Base-by-base conservation (phyloP, 106 monocot genomes). In the Acanthochlamys bracteata region DNA sequence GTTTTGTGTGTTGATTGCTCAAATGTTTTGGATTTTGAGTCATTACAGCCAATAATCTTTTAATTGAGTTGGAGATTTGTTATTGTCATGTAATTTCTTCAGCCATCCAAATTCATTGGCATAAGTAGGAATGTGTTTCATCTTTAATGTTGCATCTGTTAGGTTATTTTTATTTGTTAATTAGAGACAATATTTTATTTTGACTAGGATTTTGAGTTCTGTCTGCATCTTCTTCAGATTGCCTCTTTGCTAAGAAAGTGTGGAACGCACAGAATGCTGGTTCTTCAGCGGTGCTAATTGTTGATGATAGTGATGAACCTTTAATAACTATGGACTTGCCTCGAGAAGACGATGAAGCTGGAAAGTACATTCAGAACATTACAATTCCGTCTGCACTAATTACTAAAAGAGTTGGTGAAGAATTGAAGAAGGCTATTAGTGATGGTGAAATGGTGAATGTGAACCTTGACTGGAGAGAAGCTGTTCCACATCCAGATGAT, bases 401-500 rank as follows among this genome's bases (percentile, higher is more conserved):
- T 59, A 82, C 84, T 59, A 81, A 82, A 55, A 80, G 70, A 60
- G 86, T 95, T 72, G 95, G 95, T 57, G 75, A 84, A 55, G 59
- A 82, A 43, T 66, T 95, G 67, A 95, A 95, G 62, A 80, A 87
- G 69, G 84, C 90, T 27, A 53, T 84, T 49, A 24, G 53, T 39
- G 68, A 63, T 71, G 90, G 90, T 26, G 86, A 95, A 61, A 95
- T 90, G 95, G 82, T 95, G 10, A 90, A 77, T 76, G 90, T 95
- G 20, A 89, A 90, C 59, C 90, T 95, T 60, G 95, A 95, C 63
- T 95, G 95, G 95, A 79, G 95, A 66, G 90, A 95, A 71, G 81
- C 90, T 71, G 95, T 95, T 73, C 95, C 95, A 21, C 95, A 95
- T 74, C 95, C 90, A 63, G 95, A 90, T 80, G 90, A 87, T 59